Evolutionary conservation across 495 filamentous ascomycete species (phyloP), one percentile per base, ranked within the genome.

Genomic region (Tuber aestivum): DNA sequence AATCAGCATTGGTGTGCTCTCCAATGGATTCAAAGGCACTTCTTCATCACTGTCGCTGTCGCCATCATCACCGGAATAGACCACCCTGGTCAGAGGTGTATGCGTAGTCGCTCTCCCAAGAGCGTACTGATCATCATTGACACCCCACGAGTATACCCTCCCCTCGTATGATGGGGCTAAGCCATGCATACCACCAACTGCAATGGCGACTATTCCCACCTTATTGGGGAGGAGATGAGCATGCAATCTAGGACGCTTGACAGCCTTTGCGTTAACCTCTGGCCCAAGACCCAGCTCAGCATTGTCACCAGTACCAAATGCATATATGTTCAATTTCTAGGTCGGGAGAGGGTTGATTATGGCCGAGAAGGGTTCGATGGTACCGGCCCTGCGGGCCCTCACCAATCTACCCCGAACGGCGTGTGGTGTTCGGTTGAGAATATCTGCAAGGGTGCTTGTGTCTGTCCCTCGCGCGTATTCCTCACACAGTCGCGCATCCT

Each of bases 211-310:
- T 37, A 92, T 86, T 32, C 91, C 90, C 44, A 92, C 88, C 37
- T 85, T 85, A 56, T 90, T 87, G 21, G 90, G 86, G 48, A 83
- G 78, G 41, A 92, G 85, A 71, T 85, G 83, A 56, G 87, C 84
- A 74, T 93, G 92, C 61, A 91, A 83, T 75, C 91, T 89, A 40
- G 91, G 91, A 14, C 91, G 87, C 85, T 91, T 91, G 78, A 92
- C 91, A 72, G 90, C 89, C 72, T 89, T 87, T 23, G 87, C 86
- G 65, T 87, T 89, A 78, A 40, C 38, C 21, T 85, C 84, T 14
- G 88, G 84, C 48, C 91, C 91, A 38, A 92, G 85, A 48, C 91
- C 91, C 70, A 92, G 87, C 81, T 92, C 91, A 74, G 89, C 89
- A 37, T 87, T 87, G 78, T 88, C 88, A 70, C 90, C 91, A 78